Evolutionary conservation across 495 filamentous ascomycete genomes (phyloP).

Genomic region (Penicillium simplicissimum): DNA sequence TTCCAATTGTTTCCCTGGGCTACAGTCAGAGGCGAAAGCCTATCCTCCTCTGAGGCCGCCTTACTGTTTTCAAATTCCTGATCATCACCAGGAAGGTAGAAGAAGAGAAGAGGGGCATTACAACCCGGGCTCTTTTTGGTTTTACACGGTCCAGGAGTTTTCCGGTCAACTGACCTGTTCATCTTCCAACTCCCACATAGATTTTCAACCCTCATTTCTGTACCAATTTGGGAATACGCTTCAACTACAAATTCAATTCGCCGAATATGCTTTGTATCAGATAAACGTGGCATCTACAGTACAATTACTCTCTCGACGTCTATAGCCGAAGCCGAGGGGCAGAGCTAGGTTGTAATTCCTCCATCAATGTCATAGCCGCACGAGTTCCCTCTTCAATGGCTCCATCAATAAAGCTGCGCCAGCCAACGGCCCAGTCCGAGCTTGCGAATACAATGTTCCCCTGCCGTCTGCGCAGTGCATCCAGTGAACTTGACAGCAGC

Average conservation of each 20-base stretch:
- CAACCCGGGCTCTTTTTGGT: too few relatives aligned
- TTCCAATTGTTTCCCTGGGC: not conserved
- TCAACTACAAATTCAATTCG: not conserved
- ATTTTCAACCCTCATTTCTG: too few relatives aligned
- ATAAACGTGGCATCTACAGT: not conserved
- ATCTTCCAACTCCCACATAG: too few relatives aligned
- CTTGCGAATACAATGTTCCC: slow-evolving; percentile 33
- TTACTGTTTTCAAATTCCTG: not conserved
- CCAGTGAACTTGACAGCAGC: slow-evolving; percentile 22
- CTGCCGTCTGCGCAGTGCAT: slow-evolving; percentile 23
- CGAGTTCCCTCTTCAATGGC: slow-evolving; percentile 35
- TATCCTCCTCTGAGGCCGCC: not conserved
- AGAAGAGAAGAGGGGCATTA: too few relatives aligned
- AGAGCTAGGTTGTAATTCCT: slow-evolving; percentile 16
- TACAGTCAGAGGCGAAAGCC: too few relatives aligned
- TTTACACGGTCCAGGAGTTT: too few relatives aligned
- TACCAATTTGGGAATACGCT: too few relatives aligned
- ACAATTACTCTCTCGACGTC: not conserved
- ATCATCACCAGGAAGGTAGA: too few relatives aligned
- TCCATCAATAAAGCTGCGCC: slow-evolving; percentile 38
- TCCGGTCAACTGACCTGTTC: too few relatives aligned
- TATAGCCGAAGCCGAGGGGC: slow-evolving; percentile 7
- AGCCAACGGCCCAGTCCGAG: slow-evolving; percentile 36
- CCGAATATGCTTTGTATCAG: not conserved
- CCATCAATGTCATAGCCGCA: slow-evolving; percentile 21